These are phyloP conservation scores for Neurospora crassa DNA, from an alignment of 2,329 filamentous ascomycete genomes.

Conservation along the genomic window DNA sequence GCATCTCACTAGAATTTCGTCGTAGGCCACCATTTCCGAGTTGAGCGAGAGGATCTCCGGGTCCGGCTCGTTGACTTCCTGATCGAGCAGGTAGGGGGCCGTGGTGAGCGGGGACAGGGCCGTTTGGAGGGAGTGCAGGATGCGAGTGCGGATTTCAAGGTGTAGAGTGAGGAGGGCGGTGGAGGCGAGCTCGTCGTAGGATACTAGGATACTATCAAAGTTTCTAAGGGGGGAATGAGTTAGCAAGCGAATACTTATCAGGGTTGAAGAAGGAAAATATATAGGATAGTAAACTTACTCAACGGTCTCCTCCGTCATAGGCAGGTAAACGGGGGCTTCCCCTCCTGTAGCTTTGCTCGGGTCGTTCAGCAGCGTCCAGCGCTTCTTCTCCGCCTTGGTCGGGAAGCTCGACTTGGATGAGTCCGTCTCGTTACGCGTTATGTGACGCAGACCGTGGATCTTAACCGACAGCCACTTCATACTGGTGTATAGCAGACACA, in stretches of 20 bases:
- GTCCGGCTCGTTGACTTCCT: slow-evolving; percentile 68
- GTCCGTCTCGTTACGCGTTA: slow-evolving; percentile 64
- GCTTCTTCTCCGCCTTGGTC: slow-evolving; percentile 49
- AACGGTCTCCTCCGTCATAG: slow-evolving; percentile 78
- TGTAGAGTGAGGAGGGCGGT: slow-evolving; percentile 79
- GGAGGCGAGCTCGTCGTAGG: slow-evolving; percentile 70
- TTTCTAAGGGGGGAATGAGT: slow-evolving; percentile 37
- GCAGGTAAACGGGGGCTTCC: slow-evolving; percentile 65
- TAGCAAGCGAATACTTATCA: slow-evolving; percentile 4
- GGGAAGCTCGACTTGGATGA: slow-evolving; percentile 46
- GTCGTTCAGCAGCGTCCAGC: slow-evolving; percentile 76
- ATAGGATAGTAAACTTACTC: slow-evolving; percentile 41
- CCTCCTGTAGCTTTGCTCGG: slow-evolving; percentile 49
- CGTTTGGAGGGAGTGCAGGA: slow-evolving; percentile 66
- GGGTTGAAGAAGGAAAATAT: background rate
- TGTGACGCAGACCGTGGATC: slow-evolving; percentile 69
- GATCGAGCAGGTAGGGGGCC: slow-evolving; percentile 56
- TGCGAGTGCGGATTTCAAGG: slow-evolving; percentile 77
- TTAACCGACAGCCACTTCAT: slow-evolving; percentile 96
- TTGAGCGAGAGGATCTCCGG: slow-evolving; percentile 76
- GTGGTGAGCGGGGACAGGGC: slow-evolving; percentile 47
- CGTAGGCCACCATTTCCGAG: slow-evolving; percentile 73
- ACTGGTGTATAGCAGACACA: slow-evolving; percentile 89
- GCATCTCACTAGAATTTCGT: slow-evolving; percentile 68
- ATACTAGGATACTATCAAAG: slow-evolving; percentile 79